Evolutionary conservation across 371 early-diverging fungal species (phyloP), one percentile per base, ranked within the genome.

Genomic region (Phascolomyces articulosus): DNA sequence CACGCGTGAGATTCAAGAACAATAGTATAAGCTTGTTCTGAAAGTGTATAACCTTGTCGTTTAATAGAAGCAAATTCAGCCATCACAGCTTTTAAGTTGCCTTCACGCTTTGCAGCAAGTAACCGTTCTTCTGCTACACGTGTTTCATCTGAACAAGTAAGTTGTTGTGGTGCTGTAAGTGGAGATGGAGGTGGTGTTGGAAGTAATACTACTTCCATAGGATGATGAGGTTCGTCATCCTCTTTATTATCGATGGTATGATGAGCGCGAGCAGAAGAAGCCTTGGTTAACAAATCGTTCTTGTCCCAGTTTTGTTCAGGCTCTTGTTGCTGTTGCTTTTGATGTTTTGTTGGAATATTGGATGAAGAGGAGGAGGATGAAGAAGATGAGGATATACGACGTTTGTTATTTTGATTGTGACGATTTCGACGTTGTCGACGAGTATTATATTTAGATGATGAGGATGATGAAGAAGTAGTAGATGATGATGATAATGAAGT

Each of bases 11-110:
- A 67, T 57, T 84, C 81, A 34, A 84, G 68, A 21, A 84, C 67
- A 48, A 81, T 67, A 49, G 78, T 78, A 27, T 78, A 84, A 7
- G 80, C 75, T 27, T 75, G 72, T 18, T 75, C 67, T 2, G 70
- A 71, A 28, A 78, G 57, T 7, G 60, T 28, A 21, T 69, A 64
- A 6, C 73, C 73, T 64, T 78, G 74, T 58, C 63, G 69, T 31
- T 80, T 74, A 24, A 80, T 61, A 41, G 73, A 51, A n/a, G 60
- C 55, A 28, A 72, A 74, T 55, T 75, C 74, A 26, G 60, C 16
- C 71, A 76, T 66, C 23, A 80, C 70, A 16, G 57, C 44, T 40
- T 71, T 73, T 24, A 80, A 65, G 23, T 78, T 64, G n/a, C 73
- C 73, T 9, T 73, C 62, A 20, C 77, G 73, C 48, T 72, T 78